A percentile compares a stretch with the other conserved stretches of the same genome.
These are phyloP conservation scores for Raffaelea albimanens DNA, from an alignment of 2,329 filamentous ascomycete species.

Conservation along the genomic window DNA sequence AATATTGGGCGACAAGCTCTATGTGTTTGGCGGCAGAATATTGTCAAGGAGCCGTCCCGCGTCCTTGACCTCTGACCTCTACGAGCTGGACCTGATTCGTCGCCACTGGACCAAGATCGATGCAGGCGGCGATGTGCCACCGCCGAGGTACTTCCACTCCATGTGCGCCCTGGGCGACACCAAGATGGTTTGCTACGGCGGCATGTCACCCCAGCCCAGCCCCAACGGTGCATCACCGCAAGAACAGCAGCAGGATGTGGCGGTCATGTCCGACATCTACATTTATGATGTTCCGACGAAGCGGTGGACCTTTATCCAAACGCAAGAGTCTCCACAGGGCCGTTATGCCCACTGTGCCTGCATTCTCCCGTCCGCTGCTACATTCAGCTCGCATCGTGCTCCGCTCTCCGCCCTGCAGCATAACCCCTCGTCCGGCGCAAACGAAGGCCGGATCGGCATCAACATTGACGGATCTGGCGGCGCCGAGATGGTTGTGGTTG, in stretches of 20 bases:
- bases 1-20: slow-evolving; percentile 88
- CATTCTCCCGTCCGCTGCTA: slow-evolving; percentile 77
- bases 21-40: slow-evolving; percentile 88
- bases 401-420: slow-evolving; percentile 82
- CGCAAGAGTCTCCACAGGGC: slow-evolving; percentile 77
- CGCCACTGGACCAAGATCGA: slow-evolving; percentile 92
- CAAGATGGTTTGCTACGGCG: slow-evolving; percentile 95
- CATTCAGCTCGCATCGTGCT: slow-evolving; percentile 76
- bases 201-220: slow-evolving; percentile 75
- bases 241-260: slow-evolving; percentile 73
- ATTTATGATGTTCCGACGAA: slow-evolving; percentile 80
- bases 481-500: slow-evolving; percentile 94
- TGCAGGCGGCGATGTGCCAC: slow-evolving; percentile 73
- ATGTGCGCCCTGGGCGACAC: slow-evolving; percentile 89
- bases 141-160: slow-evolving; percentile 93
- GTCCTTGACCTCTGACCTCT: slow-evolving; percentile 80
- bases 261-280: slow-evolving; percentile 97
- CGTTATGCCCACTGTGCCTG: slow-evolving; percentile 95
- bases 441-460: slow-evolving; percentile 80
- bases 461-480: slow-evolving; percentile 85
- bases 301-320: slow-evolving; percentile 76
- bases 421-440: slow-evolving; percentile 73
- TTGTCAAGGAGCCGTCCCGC: slow-evolving; percentile 72
- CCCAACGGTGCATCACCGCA: slow-evolving; percentile 35
- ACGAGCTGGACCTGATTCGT: slow-evolving; percentile 83